Evolutionary conservation across 164 flowering plant species (phyloP), one percentile per base, ranked within the genome.

Genomic region (Macadamia tetraphylla): DNA sequence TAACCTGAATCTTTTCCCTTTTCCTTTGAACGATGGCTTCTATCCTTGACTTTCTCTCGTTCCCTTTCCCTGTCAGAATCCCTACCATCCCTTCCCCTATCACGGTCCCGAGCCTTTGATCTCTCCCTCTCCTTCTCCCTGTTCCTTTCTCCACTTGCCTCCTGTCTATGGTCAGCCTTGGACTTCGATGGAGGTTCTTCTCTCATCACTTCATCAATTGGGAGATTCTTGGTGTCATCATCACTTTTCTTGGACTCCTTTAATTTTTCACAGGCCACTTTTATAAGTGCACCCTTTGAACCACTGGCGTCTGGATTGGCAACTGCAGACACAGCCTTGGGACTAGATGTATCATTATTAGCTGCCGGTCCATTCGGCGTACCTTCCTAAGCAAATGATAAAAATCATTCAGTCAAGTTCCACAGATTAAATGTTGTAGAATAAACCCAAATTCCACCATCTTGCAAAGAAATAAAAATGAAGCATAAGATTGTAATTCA

Each of bases 171-270:
- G 31, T 82, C 88, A 40, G 81, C 62, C 73, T 76, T 86, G 18
- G 81, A 69, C 78, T 82, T 86, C 18, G 72, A 55, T 13, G 64
- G 67, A 56, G 73, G 23, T 46, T 87, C 94, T 63, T 83, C 92
- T 73, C 77, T 82, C 60, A 71, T 74, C 60, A 81, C 90, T 48
- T 71, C 85, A 11, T 82, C 93, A 29, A 51, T 53, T n/a, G 81
- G 64, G 60, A 66, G 46, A 67, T 59, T 73, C 79, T 81, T 83
- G 6, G 80, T 62, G 35, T 85, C 91, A 69, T 87, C 92, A 67
- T 87, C 92, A 79, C 78, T 79, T 76, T 81, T 88, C 81, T 81
- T 91, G 40, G 87, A 80, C 3, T 81, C 94, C 74, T 87, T 89
- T 65, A 77, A 62, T 79, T 83, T 85, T 65, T 82, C 88, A 31